Evolutionary conservation across 2,329 filamentous ascomycete genomes (phyloP).

Genomic region (Lachnellula hyalina): DNA sequence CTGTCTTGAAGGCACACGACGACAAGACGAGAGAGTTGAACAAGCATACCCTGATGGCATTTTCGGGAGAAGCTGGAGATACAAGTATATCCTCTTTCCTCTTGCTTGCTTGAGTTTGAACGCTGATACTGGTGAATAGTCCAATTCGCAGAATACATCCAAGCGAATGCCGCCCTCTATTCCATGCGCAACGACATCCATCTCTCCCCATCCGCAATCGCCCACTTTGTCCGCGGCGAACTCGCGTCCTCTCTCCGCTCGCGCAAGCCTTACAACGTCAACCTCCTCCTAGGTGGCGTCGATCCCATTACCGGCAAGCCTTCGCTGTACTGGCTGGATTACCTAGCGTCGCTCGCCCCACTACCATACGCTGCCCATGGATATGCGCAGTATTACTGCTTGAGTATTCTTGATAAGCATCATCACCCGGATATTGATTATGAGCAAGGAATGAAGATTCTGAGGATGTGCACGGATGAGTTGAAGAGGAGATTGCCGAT

Average conservation of each 20-base stretch:
- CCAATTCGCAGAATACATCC: constrained; percentile 98
- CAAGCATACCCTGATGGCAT: constrained; percentile 91
- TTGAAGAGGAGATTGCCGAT: constrained; percentile 94
- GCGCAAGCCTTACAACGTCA: constrained; percentile 92
- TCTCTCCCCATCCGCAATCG: constrained; percentile 81
- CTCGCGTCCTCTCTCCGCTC: constrained; percentile 86
- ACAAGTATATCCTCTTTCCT: constrained; percentile 57
- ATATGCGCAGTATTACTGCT: constrained; percentile 98
- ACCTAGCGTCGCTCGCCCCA: constrained; percentile 81
- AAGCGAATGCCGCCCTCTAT: constrained; percentile 97
- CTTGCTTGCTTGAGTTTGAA: background rate
- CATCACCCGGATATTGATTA: constrained; percentile 91
- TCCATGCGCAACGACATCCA: constrained; percentile 96
- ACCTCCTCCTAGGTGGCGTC: constrained; percentile 88
- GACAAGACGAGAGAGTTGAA: constrained; percentile 95
- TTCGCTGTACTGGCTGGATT: constrained; percentile 94
- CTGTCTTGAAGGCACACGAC: constrained; percentile 88
- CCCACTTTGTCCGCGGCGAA: constrained; percentile 90
- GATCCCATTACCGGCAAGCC: constrained; percentile 90
- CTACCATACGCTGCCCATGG: constrained; percentile 96
- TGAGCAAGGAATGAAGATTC: constrained; percentile 83
- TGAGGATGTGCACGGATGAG: constrained; percentile 94
- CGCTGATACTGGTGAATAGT: constrained; percentile 47
- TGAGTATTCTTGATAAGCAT: constrained; percentile 97
- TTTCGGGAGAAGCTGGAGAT: constrained; percentile 92